phyloP scores from a whole-genome alignment of 768 basidiomycete species.

The Trametes cinnabarina region DNA sequence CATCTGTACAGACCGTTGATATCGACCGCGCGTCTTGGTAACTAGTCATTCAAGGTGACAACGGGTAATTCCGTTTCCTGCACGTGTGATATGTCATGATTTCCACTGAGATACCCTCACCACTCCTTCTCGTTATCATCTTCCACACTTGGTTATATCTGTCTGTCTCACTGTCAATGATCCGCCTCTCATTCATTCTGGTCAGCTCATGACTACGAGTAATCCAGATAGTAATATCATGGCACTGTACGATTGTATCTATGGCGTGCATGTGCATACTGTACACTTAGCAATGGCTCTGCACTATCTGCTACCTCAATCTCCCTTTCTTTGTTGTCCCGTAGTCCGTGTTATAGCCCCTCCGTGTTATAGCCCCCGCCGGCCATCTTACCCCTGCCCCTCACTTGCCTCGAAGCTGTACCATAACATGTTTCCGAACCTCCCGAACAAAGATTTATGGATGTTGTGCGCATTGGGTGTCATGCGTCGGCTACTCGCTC shows the following conservation, averaged over 20 bases:
- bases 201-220: neutral
- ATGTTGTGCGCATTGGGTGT: no score
- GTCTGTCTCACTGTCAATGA: neutral
- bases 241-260: slow-evolving; percentile 10
- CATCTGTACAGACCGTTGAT: neutral
- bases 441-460: no score
- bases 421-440: no score
- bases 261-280: slow-evolving; percentile 2
- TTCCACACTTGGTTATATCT: neutral
- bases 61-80: neutral
- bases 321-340: neutral
- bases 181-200: neutral
- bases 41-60: neutral
- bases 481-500: slow-evolving; percentile 13
- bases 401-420: no score
- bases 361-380: no score
- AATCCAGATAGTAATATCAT: neutral
- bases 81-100: neutral
- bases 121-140: neutral
- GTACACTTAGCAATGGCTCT: neutral
- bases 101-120: neutral
- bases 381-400: no score
- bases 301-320: neutral
- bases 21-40: neutral
- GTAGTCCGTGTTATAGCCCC: neutral